Evolutionary conservation across 495 filamentous ascomycete genomes (phyloP), one percentile per base, ranked within the genome.

Genomic region (Daldinia bambusicola): DNA sequence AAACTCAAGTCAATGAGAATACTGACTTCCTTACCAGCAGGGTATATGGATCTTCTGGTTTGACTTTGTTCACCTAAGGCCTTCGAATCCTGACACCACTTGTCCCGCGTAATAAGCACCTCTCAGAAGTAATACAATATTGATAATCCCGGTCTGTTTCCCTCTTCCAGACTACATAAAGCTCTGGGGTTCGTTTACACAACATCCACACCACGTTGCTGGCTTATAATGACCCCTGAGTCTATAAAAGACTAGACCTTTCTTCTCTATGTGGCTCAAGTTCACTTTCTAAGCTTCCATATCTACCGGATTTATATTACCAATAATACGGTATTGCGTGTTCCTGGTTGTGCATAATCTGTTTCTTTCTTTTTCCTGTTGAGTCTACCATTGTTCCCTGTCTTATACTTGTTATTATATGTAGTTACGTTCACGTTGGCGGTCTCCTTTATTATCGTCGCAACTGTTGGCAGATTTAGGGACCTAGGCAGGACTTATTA

Each of bases 41-140:
- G 38, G 55, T 26, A 20, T 14, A 14, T 52, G 8, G n/a, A 51
- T 53, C 51, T 53, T 48, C 37, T 48, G 34, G 40, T 36, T 61
- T 50, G 43, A 52, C 32, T 43, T 53, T 40, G n/a, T 59, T 57
- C 45, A 16, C 30, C 37, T 37, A 7, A 26, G 50, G 26, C 41
- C 31, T 40, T 56, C 55, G 37, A 36, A 50, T 45, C 13, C 50
- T 53, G 34, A 40, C 31, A 26, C 32, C 50, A 41, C 4, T 16
- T 37, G 38, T 55, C 55, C 58, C 37, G 53, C 41, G 31, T 48
- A 50, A 53, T 61, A 45, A 22, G 16, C 55, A 41, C 50, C 31
- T 69, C 41, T 36, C 61, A 69, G 61, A 45, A 69, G 65, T 66
- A 52, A 69, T 61, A 66, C 66, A 52, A 37, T 36, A 73, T 61